Evolutionary conservation across 2,329 filamentous ascomycete species (phyloP), one percentile per base, ranked within the genome.

Genomic region (Alternaria triticimaculans): DNA sequence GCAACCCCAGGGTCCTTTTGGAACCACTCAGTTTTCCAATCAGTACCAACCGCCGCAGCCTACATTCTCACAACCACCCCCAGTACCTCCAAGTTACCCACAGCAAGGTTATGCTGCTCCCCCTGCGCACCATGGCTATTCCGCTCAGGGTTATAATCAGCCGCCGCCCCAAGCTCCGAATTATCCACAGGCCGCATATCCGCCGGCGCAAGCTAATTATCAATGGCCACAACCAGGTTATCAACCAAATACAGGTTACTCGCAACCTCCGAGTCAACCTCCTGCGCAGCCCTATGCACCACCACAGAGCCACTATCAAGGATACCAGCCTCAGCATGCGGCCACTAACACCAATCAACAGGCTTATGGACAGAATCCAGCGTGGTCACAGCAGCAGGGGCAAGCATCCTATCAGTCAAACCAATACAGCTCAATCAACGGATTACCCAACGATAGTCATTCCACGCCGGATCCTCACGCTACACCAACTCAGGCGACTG

Each of bases 1-100:
- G 49, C 78, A 78, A 60, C 70, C 75, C 48, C 75, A 77, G 56
- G 72, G 67, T 18, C 69, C 73, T 28, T 79, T 75, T 55, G 70
- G 69, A 50, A 46, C 68, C 58, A 68, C 64, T 55, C 71, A 73
- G 26, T 72, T 73, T 62, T 58, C 68, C 58, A 67, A 70, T 46
- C 73, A 75, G 48, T 76, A 74, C 64, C 76, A 74, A 50, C 60
- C 65, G 48, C 67, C 68, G 20, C 75, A 76, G 48, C 68, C 75
- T 41, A 63, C 66, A 33, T 79, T 73, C 68, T 61, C 71, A 26
- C 76, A 73, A 58, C 70, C 60, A 8, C 68, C 70, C 63, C 51
- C 65, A 55, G 64, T 33, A n/a, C 64, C 71, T 55, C 55, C 67
- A 14, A 60, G 37, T n/a, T 76, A 75, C 43, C 63, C 72, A 23